Base-by-base conservation (phyloP, 352 stramenopile genomes). In the Phytopythium ostracodes region DNA sequence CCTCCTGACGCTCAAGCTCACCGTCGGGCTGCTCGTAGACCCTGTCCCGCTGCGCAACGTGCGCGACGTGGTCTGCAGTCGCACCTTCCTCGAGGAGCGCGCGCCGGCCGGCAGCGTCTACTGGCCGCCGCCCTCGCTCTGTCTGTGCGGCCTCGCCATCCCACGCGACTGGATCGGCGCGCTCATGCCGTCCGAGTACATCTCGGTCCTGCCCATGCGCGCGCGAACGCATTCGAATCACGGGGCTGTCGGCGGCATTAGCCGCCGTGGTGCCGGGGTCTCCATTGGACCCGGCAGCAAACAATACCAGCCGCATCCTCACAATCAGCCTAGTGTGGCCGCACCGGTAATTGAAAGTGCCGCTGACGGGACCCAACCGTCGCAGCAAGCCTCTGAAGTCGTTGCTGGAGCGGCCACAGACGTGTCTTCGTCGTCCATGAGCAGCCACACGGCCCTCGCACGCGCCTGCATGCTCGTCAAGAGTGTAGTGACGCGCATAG, bases 1-100 rank as follows among this genome's bases (percentile, higher is more conserved):
- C 1, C 57, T 89, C 10, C 67, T 94, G 25, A 94, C 81, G 4
- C 64, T 94, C 20, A 94, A 94, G 56, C 59, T 89, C 36, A 94
- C 85, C 1, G 60, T 92, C 1, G 85, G 85, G 0, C 46, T 94
- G 12, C 54, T 92, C 0, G 79, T 91, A 2, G 81, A 90, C 38
- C 66, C 67, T 0, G 78, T 91, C 0, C 75, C 83, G 9, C 67
- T 92, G 11, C 62, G 55, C 1, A 71, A 89, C 58, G 62, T 91
- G 4, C 76, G 83, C 27, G 81, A 90, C 10, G 60, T 87, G 0
- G 36, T 94, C 4, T 68, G 71, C 17, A 64, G 75, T 7, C 61
- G 69, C 24, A 47, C 69, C n/a, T 91, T 89, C 43, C 64, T 92
- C 0, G 63, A 76, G 25, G 83, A 94, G 56, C 74, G 79, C 7